Conservation (phyloP, 148 eudicot species). For the Mesembryanthemum crystallinum region DNA sequence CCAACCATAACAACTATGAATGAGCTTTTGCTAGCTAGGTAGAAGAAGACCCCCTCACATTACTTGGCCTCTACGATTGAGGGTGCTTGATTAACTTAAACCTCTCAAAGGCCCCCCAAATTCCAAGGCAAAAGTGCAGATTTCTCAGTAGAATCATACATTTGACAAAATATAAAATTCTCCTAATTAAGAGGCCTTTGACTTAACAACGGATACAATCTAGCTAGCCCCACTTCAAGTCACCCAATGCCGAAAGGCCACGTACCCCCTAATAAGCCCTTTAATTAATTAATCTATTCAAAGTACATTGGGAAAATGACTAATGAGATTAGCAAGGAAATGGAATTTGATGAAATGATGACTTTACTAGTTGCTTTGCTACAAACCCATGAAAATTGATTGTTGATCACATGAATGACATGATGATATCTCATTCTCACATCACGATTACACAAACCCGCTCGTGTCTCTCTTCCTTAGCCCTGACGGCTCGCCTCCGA, state of each 20-base stretch:
- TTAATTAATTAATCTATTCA: background rate
- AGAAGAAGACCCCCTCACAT: background rate
- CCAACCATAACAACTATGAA: background rate
- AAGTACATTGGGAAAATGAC: constrained; percentile 4
- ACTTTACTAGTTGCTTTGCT: constrained; percentile 1
- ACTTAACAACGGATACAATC: constrained; percentile 8
- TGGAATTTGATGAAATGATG: constrained; percentile 24
- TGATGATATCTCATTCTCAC: too few relatives aligned
- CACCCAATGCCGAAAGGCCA: constrained; percentile 16
- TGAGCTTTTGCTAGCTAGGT: background rate
- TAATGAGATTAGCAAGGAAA: constrained; percentile 6
- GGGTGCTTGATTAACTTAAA: background rate
- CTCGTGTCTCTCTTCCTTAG: constrained; percentile 30
- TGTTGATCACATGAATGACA: constrained; percentile 27
- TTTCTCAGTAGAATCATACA: background rate
- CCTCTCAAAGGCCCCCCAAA: background rate
- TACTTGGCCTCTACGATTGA: constrained; percentile 5
- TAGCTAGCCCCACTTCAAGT: background rate
- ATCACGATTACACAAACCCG: background rate
- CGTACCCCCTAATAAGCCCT: constrained; percentile 6
- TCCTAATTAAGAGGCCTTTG: constrained; percentile 2
- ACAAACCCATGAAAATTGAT: constrained; percentile 2
- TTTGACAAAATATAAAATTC: background rate
- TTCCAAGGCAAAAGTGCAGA: constrained; percentile 6
- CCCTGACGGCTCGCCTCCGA: constrained; percentile 37